A percentile compares a stretch with the other conserved stretches of the same genome.
Evolutionary conservation across 176 grass and related monocot species (phyloP).

Genomic region (Oryza coarctata): DNA sequence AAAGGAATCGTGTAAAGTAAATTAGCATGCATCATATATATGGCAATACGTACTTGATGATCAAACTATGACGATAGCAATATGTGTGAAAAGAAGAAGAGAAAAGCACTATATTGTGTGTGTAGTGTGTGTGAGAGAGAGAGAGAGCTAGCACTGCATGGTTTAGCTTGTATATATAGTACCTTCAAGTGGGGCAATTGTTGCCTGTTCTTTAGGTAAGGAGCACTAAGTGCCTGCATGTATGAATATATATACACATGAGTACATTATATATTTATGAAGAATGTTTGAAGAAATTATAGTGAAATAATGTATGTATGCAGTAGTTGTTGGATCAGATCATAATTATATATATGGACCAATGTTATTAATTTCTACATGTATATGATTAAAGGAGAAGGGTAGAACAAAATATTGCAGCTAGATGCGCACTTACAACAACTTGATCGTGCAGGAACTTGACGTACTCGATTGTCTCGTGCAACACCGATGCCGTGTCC

Average conservation of each 20-base stretch:
- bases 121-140: neutral
- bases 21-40: neutral
- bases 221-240: conserved; percentile 67
- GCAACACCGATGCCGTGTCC: conserved; percentile 96
- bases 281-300: neutral
- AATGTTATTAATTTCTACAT: neutral
- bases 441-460: conserved; percentile 98
- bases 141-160: neutral
- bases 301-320: neutral
- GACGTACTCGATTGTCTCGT: conserved; percentile 98
- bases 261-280: neutral
- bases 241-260: neutral
- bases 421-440: conserved; percentile 64
- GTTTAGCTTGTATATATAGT: neutral
- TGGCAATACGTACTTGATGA: neutral
- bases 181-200: conserved; percentile 69
- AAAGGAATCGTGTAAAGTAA: too few species aligned
- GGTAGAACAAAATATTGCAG: neutral
- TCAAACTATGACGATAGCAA: neutral
- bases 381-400: conserved; percentile 24
- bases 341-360: neutral
- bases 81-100: neutral
- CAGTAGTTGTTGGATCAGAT: neutral
- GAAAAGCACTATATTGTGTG: neutral
- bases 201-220: conserved; percentile 74